Percentiles rank a stretch among this genome's conserved stretches.
Evolutionary conservation across 345 rosid genomes (phyloP).

Genomic region (Citrus inodora): DNA sequence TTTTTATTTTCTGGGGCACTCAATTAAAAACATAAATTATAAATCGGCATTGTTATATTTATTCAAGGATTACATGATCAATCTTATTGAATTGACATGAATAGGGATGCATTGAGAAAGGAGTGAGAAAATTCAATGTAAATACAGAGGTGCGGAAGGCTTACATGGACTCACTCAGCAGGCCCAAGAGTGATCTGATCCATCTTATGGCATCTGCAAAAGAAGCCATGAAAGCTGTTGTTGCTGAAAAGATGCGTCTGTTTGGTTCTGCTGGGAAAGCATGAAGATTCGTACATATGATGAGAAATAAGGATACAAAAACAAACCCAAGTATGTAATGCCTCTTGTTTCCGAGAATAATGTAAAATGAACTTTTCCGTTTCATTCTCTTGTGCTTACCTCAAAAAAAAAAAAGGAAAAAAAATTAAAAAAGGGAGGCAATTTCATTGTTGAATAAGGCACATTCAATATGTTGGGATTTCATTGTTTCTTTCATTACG

Average conservation of each 20-base stretch:
- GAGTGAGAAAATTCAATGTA: slow-evolving; percentile 88
- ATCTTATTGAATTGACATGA: slow-evolving; percentile 10
- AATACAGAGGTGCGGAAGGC: slow-evolving; percentile 89
- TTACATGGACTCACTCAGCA: slow-evolving; percentile 62
- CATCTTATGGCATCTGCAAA: slow-evolving; percentile 70
- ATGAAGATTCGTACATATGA: slow-evolving; percentile 11
- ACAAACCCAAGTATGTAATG: too few species aligned
- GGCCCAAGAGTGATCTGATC: slow-evolving; percentile 61
- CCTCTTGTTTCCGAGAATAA: neutral
- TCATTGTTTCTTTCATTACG: neutral
- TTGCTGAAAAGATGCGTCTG: slow-evolving; percentile 77
- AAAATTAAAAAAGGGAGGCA: too few species aligned
- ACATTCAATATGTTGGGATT: neutral
- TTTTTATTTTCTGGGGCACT: neutral
- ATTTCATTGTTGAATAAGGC: neutral
- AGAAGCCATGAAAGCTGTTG: slow-evolving; percentile 79
- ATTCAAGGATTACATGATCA: slow-evolving; percentile 4
- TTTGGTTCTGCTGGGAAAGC: slow-evolving; percentile 92
- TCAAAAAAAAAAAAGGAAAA: too few species aligned
- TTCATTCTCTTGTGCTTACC: neutral
- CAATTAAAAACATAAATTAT: too few species aligned
- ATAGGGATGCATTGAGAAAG: slow-evolving; percentile 70
- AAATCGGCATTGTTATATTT: neutral
- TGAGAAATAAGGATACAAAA: too few species aligned
- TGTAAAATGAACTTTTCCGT: neutral